Base-by-base conservation (phyloP, 2,329 filamentous ascomycete species). In the Nemania sp. region DNA sequence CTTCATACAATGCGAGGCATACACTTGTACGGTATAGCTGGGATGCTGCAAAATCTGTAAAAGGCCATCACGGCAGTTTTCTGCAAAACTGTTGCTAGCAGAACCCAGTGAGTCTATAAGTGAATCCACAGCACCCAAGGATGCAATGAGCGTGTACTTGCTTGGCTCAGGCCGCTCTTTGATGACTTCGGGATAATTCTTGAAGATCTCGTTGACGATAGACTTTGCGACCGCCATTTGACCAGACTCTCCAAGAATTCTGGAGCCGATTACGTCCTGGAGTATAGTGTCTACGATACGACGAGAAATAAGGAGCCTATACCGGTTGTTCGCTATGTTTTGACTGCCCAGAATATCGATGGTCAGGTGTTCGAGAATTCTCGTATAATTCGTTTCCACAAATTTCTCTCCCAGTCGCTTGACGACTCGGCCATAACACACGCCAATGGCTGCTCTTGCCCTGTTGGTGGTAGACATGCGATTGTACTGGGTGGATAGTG, bases 1-100 rank as follows among this genome's bases (percentile, higher is more conserved):
- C 63, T 93, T 91, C 64, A 97, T 77, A 66, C 91, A 96, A 56
- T 89, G 83, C 4, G 94, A 90, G 1, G 91, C 87, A 65, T 94
- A 89, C 3, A 97, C 86, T 68, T 99, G 94, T 2, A 99, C 94
- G 4, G 91, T 94, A 71, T 97, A 97, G 72, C 91, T 97, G 0
- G 92, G 91, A 71, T 99, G 94, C 64, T 96, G 90, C 22, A 97
- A 77, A 5, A 96, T 90, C 69, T 97, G 91, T 33, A 97, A 77
- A 26, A 99, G 76, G 3, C 89, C 89, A 70, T 99, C 94, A 44
- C 93, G 84, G 68, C 91, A 96, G 12, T 80, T 70, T 60, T 99
- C 95, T 6, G 91, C 89, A 63, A 97, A 85, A 48, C 77, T 78
- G 57, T 86, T 89, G 28, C 90, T 82, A 2, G 92, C 92, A 17